Percentiles rank a stretch among this genome's conserved stretches.
phyloP scores from a whole-genome alignment of 257 asterid genomes.

The Marsdenia floribunda region DNA sequence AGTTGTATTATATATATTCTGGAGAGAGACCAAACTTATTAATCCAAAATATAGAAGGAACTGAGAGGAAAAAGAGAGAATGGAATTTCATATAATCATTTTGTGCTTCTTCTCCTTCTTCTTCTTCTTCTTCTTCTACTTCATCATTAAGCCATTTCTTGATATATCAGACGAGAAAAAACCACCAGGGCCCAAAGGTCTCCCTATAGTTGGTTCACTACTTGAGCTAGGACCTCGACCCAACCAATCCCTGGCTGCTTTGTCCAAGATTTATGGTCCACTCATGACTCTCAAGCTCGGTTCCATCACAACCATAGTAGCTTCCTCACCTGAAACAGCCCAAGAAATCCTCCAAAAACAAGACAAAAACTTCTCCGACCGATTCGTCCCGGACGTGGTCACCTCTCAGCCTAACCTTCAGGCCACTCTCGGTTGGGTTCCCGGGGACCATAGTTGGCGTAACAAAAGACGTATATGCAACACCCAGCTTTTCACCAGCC shows the following conservation, averaged over 20 bases:
- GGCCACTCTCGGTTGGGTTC: slow-evolving; percentile 12
- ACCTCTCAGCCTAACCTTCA: slow-evolving; percentile 23
- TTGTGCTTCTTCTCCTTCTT: neutral
- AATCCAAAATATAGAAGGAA: no score
- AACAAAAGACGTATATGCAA: slow-evolving; percentile 27
- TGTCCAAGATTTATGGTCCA: slow-evolving; percentile 30
- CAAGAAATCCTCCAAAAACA: slow-evolving; percentile 27
- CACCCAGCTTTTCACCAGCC: slow-evolving; percentile 27
- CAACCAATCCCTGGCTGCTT: slow-evolving; percentile 16
- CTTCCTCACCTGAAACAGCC: slow-evolving; percentile 29
- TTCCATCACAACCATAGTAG: slow-evolving; percentile 16
- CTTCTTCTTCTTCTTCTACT: neutral
- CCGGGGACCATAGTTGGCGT: slow-evolving; percentile 27
- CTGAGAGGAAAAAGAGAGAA: neutral
- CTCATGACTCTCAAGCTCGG: slow-evolving; percentile 35
- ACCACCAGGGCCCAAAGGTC: slow-evolving; percentile 20
- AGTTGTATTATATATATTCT: no score
- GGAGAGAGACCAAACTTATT: no score
- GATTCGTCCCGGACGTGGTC: slow-evolving; percentile 16
- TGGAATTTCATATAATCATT: neutral
- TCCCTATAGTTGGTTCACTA: slow-evolving; percentile 17
- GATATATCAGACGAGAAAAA: neutral
- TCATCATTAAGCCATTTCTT: neutral
- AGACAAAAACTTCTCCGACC: slow-evolving; percentile 22
- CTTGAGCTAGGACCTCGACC: slow-evolving; percentile 1